Conservation (phyloP, 78 protist genomes). For the Cavenderia fasciculata region DNA sequence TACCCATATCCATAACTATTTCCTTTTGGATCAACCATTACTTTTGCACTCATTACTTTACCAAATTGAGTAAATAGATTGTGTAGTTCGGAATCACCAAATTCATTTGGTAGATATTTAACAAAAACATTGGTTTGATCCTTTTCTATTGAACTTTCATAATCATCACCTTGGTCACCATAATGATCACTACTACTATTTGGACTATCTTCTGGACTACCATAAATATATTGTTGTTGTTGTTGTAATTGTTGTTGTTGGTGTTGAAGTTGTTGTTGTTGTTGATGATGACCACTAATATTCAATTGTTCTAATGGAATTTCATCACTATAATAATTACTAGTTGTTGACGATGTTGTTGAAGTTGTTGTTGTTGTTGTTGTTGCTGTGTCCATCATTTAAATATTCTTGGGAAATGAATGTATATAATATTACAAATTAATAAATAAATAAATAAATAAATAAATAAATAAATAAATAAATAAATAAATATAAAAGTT, state of each 20-base stretch:
- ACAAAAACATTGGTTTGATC: slow-evolving; percentile 73
- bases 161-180: background rate
- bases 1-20: slow-evolving; percentile 63
- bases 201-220: too few species aligned
- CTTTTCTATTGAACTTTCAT: background rate
- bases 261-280: too few species aligned
- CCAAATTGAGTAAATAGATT: slow-evolving; percentile 48
- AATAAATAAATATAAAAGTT: background rate
- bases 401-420: background rate
- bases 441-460: background rate
- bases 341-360: background rate
- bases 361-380: background rate
- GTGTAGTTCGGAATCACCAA: slow-evolving; percentile 21
- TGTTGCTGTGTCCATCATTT: background rate
- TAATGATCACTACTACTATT: too few species aligned
- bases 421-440: background rate
- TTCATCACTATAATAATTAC: background rate
- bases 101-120: slow-evolving; percentile 68
- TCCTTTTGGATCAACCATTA: slow-evolving; percentile 66
- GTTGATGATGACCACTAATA: too few species aligned
- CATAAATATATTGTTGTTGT: too few species aligned
- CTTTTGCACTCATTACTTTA: slow-evolving; percentile 64
- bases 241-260: too few species aligned
- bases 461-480: background rate
- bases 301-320: too few species aligned